Evolutionary conservation across 2,329 filamentous ascomycete species (phyloP), one percentile per base, ranked within the genome.

Genomic region (Hansfordia pulvinata): DNA sequence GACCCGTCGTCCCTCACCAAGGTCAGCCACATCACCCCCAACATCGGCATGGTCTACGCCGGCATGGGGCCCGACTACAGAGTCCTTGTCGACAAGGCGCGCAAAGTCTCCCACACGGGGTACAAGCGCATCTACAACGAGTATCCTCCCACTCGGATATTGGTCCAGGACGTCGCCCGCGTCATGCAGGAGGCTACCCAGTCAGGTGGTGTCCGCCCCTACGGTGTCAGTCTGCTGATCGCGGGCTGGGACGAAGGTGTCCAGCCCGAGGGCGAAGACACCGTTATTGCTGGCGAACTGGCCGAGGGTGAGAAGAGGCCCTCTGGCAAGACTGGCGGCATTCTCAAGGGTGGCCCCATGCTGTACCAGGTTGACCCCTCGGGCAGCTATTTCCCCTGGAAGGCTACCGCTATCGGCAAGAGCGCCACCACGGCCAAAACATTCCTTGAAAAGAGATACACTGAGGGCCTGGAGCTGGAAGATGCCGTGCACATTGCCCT

Each of bases 111-210:
- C 30, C 90, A 98, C 62, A 93, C 90, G 25, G 80, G 77, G 55
- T 98, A 98, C 76, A 98, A 98, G 74, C 84, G 90, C 56, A 86
- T 98, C 64, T 98, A 98, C 69, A 98, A 98, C 62, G 90, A 98
- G 63, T 98, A 98, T 63, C 90, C 90, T n/a, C 90, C 90, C 5
- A 98, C 90, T 30, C 77, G 90, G 54, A 98, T 98, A 78, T 72
- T 98, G 61, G 90, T 98, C 30, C 90, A 98, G 60, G 90, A 98
- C 48, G 86, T 98, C 31, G 90, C 90, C 33, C 74, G 85, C 38
- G 88, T 96, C 40, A 94, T 98, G 78, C 90, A 98, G 60, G 90
- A 98, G 61, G 90, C 90, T 34, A 98, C 90, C 33, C 90, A 98
- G 58, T 93, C 84, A 20, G 90, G 90, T 50, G 90, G 90, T 73